Conservation (phyloP, 2,329 filamentous ascomycete species). For the Phialophora chinensis region DNA sequence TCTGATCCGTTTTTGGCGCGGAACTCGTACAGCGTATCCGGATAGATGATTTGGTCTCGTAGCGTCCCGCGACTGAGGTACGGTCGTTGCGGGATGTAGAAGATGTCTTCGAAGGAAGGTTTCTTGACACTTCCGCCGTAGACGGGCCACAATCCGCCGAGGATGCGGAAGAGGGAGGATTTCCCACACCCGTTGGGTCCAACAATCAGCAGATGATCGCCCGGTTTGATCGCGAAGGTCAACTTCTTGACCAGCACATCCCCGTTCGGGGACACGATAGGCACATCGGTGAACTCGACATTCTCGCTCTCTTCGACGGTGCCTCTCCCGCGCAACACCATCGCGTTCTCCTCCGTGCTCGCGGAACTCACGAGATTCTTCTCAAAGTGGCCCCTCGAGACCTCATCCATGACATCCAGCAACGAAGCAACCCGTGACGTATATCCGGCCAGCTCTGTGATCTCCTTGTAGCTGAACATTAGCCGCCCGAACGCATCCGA, state of each 20-base stretch:
- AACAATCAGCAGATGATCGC: slow-evolving; percentile 91
- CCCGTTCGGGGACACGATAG: slow-evolving; percentile 95
- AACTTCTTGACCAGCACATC: slow-evolving; percentile 86
- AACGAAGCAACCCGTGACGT: slow-evolving; percentile 90
- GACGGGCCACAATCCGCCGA: slow-evolving; percentile 95
- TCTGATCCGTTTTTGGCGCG: slow-evolving; percentile 83
- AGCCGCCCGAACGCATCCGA: slow-evolving; percentile 94
- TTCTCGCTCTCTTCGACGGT: slow-evolving; percentile 79
- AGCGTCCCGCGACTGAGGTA: slow-evolving; percentile 90
- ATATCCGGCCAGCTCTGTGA: slow-evolving; percentile 94
- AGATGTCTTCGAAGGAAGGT: slow-evolving; percentile 89
- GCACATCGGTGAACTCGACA: slow-evolving; percentile 86
- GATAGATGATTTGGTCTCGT: slow-evolving; percentile 97
- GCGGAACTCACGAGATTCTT: slow-evolving; percentile 95
- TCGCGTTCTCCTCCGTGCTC: slow-evolving; percentile 78
- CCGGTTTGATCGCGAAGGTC: slow-evolving; percentile 83
- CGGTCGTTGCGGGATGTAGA: slow-evolving; percentile 95
- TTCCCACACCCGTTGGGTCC: slow-evolving; percentile 98
- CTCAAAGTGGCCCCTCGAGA: slow-evolving; percentile 86
- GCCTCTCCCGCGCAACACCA: slow-evolving; percentile 81
- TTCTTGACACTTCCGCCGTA: slow-evolving; percentile 94
- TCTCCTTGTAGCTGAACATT: slow-evolving; percentile 98
- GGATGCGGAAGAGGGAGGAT: slow-evolving; percentile 91
- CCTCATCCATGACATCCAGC: slow-evolving; percentile 92
- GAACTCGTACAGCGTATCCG: slow-evolving; percentile 86